phyloP scores from a whole-genome alignment of 2,329 filamentous ascomycete genomes.

The Bipolaris cookei region DNA sequence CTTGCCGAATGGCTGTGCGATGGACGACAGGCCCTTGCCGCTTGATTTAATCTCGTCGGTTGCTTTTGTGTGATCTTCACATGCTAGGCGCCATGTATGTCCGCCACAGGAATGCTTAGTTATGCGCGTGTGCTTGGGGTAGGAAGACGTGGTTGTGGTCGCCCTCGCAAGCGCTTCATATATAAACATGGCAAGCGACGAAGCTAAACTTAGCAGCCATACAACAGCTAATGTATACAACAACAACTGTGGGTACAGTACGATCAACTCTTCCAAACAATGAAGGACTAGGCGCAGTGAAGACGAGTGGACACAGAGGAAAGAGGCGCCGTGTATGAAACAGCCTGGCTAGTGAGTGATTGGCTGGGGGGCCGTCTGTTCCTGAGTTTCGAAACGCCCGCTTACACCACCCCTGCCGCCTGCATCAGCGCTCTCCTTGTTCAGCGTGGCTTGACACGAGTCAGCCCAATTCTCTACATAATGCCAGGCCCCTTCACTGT shows the following conservation, averaged over 20 bases:
- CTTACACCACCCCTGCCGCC: slow-evolving; percentile 18
- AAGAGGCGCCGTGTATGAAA: slow-evolving; percentile 25
- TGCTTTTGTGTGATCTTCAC: slow-evolving; percentile 7
- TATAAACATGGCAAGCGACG: slow-evolving; percentile 1
- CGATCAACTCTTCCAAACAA: slow-evolving; percentile 3
- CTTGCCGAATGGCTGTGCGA: slow-evolving; percentile 1
- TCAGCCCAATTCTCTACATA: slow-evolving; percentile 13
- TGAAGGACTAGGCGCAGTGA: slow-evolving; percentile 8
- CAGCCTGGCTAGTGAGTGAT: slow-evolving; percentile 19
- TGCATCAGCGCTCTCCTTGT: slow-evolving; percentile 28
- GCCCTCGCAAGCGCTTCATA: neutral
- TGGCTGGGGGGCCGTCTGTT: slow-evolving; percentile 21
- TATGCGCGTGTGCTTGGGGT: neutral
- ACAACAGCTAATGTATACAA: neutral
- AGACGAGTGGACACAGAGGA: slow-evolving; percentile 12
- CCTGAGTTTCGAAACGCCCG: slow-evolving; percentile 35
- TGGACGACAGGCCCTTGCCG: neutral
- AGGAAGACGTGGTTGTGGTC: neutral
- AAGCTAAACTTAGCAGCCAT: slow-evolving; percentile 2
- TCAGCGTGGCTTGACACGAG: slow-evolving; percentile 10
- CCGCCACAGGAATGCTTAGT: neutral
- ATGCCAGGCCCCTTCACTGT: slow-evolving; percentile 23
- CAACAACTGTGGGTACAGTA: neutral
- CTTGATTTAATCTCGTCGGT: neutral
- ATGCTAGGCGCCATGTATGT: slow-evolving; percentile 1